Conservation (phyloP, 2,329 filamentous ascomycete genomes). For the Chaetothyriales sp. region DNA sequence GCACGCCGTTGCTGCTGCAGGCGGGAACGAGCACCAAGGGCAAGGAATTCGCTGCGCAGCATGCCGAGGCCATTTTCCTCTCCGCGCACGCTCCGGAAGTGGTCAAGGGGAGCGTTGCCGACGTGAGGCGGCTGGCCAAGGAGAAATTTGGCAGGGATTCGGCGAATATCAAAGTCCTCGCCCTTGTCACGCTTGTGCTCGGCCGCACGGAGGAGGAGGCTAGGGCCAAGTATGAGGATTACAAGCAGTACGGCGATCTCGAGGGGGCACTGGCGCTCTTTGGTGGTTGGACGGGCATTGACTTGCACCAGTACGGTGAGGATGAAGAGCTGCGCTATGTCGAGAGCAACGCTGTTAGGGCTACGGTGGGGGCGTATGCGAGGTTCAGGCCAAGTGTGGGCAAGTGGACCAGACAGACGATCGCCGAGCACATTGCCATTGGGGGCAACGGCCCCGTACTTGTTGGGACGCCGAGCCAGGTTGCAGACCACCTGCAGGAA, state of each 20-base stretch:
- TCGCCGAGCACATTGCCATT: constrained; percentile 33
- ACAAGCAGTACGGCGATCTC: constrained; percentile 39
- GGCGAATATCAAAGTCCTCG: constrained; percentile 42
- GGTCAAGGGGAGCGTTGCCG: constrained; percentile 38
- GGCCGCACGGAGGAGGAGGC: constrained; percentile 41
- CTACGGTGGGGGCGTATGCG: constrained; percentile 20
- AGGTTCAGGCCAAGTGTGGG: constrained; percentile 25
- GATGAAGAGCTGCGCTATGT: constrained; percentile 46
- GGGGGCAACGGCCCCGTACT: constrained; percentile 37
- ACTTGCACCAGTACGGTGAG: constrained; percentile 43
- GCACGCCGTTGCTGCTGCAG: constrained; percentile 46
- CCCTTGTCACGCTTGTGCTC: constrained; percentile 37
- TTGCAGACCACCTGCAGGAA: constrained; percentile 53
- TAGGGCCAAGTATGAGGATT: constrained; percentile 37
- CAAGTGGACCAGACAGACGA: constrained; percentile 29
- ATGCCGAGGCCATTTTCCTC: constrained; percentile 49
- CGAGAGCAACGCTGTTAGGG: constrained; percentile 40
- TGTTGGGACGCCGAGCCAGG: constrained; percentile 46
- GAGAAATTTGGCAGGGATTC: constrained; percentile 43
- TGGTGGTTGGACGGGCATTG: constrained; percentile 48
- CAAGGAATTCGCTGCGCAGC: constrained; percentile 41
- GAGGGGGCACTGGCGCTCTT: constrained; percentile 44
- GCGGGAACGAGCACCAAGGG: constrained; percentile 47
- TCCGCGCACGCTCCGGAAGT: constrained; percentile 45
- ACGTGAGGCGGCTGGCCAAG: constrained; percentile 39